Evolutionary conservation across 345 rosid genomes (phyloP), one percentile per base, ranked within the genome.

Genomic region (Odontarrhena argentea): DNA sequence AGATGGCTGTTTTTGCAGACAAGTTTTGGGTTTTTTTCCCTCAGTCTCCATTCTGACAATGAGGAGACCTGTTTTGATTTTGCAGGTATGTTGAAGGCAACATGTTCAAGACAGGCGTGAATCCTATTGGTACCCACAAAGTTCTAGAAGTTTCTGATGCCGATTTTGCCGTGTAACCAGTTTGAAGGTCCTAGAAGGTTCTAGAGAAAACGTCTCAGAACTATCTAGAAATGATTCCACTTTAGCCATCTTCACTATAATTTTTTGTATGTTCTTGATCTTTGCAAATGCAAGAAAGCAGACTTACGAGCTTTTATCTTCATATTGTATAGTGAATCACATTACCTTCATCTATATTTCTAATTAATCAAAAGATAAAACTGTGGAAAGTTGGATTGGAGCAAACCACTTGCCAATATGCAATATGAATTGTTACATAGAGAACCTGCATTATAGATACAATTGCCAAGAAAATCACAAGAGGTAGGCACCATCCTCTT

Each of bases 1-100:
- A 24, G 48, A 53, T 15, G 32, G 3, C 15, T 47, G 30, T 3
- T 63, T 34, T 9, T 65, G 48, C 41, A 43, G 55, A 57, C 63
- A 51, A 36, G 50, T 60, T 65, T 36, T 8, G 24, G 52, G 34
- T 22, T 32, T 50, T n/a, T 26, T 49, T 56, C 50, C 24, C 32
- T 50, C 12, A 36, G 1, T 42, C 32, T 32, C 25, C 15, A 67
- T 34, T 42, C 65, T 72, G 59, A 65, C 55, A 43, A 41, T 5
- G 6, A 22, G 11, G 49, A 58, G 37, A 8, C 28, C 0, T 53
- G 22, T 53, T 45, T 67, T 1, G 54, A 12, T n/a, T n/a, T 68
- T 75, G 61, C 80, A 93, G 97, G 96, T 93, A 86, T 70, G 77
- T 88, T 12, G 94, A 90, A 82, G 94, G 91, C 30, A 93, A 85